Base-by-base conservation (phyloP, 306 rosid species). In the Malus fusca region DNA sequence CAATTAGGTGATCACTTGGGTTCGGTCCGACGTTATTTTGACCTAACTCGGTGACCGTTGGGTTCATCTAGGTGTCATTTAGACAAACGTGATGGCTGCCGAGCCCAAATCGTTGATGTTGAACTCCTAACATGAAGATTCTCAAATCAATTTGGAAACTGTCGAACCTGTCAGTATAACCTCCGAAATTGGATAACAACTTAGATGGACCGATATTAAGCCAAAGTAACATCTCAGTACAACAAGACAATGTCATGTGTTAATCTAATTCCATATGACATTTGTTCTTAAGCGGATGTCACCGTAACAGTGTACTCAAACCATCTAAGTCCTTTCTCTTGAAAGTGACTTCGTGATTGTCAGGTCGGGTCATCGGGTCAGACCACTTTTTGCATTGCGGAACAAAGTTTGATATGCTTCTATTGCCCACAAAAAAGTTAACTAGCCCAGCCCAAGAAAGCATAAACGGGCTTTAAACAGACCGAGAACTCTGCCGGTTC, bases 191-290 rank as follows among this genome's bases (percentile, higher is more conserved):
- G 21, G 0, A 15, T 15, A 17, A 15, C 55, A 48, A 48, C 55
- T 48, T 15, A 48, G 21, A 48, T 48, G 8, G 19, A 48, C 0
- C 0, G 3, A 15, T 48, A 48, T 0, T 14, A 0, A 4, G 1
- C 0, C 3, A 4, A 6, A 0, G 19, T 15, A 1, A 0, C 8
- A 0, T 48, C 19, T 48, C 0, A 5, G 1, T 48, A 8, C 0
- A 48, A 48, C 6, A 48, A 48, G 6, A 15, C 55, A 48, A 48
- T 46, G 3, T 0, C 1, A 48, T 15, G 8, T 48, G 21, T 48
- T 15, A 17, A 48, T 48, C 21, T 48, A 6, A 17, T 2, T 48
- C 3, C 21, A 15, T 5, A 48, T 48, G 21, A 15, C 8, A 48
- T 46, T 46, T 46, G 19, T 46, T 14, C 19, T 14, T 46, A 17